Evolutionary conservation across 768 basidiomycete genomes (phyloP), one percentile per base, ranked within the genome.

Genomic region (Thelephora aurantiotincta): DNA sequence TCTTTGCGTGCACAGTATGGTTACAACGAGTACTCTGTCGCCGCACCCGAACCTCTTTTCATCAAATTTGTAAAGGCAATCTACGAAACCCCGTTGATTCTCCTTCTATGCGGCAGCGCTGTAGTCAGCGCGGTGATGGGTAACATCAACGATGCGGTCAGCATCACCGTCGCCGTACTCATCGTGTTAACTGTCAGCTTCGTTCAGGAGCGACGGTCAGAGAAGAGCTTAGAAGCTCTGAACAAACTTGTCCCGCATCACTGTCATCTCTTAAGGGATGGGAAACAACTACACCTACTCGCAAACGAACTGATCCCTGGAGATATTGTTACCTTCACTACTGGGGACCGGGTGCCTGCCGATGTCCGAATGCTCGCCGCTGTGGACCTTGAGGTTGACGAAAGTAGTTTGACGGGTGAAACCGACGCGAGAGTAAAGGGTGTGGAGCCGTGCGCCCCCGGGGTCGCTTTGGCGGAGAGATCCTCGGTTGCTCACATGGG

Each of bases 201-300:
- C 58, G 79, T 98, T 26, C 93, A 98, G 63, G 93, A 98, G 63
- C 79, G 85, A 51, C 74, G 93, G 30, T 97, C 94, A 1, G 93
- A 97, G 60, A 81, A 96, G 65, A 90, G 87, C 50, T 69, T 98
- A 22, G 91, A 96, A 63, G 90, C 93, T 0, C 70, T 98, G 33
- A 96, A 92, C 68, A 96, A 93, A 63, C 82, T 98, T 36, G 93
- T 98, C 18, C 93, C 93, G 0, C 93, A 98, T 62, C 90, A 94
- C 60, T 94, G 91, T 59, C 90, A 93, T 58, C 80, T 96, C 51
- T 71, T 86, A 47, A 72, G 63, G 12, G 82, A 82, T 63, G 75
- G 76, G 23, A 73, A 77, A 54, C 75, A 77, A 11, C 63, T 78
- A 35, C 89, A 89, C 53, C 66, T 89, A n/a, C 79, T 97, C 30